Base-by-base conservation (phyloP, 208 protist genomes). In the Leishmania martiniquensis region DNA sequence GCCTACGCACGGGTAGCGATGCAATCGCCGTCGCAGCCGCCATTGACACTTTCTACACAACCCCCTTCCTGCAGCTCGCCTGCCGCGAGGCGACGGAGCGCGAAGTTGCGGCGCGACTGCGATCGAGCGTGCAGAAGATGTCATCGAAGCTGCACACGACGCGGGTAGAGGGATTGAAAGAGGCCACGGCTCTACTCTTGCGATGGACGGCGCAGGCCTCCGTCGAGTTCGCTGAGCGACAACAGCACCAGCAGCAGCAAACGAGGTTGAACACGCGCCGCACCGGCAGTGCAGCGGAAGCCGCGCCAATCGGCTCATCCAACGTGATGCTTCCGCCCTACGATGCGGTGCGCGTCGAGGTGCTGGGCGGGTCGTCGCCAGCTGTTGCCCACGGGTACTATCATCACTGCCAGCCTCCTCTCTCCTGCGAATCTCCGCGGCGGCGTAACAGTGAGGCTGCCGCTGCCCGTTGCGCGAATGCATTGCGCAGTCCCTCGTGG, bases 131-230 rank as follows among this genome's bases (percentile, higher is more conserved):
- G 74, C 80, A 87, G 42, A 92, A 92, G 78, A 87, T 94, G 51
- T 81, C 83, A 37, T 94, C 90, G 12, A 87, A 85, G 12, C 91
- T 93, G 63, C 78, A 83, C 69, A 63, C 82, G 32, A 80, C 90
- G 13, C 90, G 92, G 1, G 74, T 87, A 17, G 90, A 96, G 51
- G 92, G 90, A 5, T 75, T 96, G 68, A 81, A 87, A 39, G 87
- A 93, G 75, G 83, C 89, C 13, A 82, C 90, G 70, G 67, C 83
- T 71, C 74, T 80, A 45, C 82, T 96, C 34, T 60, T 80, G 67
- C 78, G 88, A 70, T 76, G 93, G 47, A 83, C 87, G 1, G 88
- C 84, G 44, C 81, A 88, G 72, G 88, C 89, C 20, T 81, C 88
- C 39, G 81, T 89, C 51, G 92, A 96, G 81, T 77, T 85, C 7